These are phyloP conservation scores for Paecilomyces variotii DNA, from an alignment of 2,329 filamentous ascomycete species.

Conservation along the genomic window DNA sequence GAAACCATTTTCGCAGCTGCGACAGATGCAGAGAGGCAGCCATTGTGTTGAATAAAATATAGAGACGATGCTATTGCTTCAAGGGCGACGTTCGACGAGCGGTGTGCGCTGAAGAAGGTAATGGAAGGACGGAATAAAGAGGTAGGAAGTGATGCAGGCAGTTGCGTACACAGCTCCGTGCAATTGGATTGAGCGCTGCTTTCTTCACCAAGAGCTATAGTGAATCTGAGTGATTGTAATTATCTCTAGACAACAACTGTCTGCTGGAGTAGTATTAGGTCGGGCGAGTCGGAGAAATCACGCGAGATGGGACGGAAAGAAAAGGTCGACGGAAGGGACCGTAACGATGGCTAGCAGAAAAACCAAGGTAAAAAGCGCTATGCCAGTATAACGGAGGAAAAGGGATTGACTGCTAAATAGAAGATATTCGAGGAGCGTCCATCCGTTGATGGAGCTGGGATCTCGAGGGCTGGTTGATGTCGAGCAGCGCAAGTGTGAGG, in stretches of 20 bases:
- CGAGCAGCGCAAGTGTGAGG: not conserved
- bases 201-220: not conserved
- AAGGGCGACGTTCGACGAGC: not conserved
- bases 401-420: not conserved
- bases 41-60: conserved; percentile 17
- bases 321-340: not conserved
- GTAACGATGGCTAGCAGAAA: not conserved
- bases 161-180: not conserved
- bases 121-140: not conserved
- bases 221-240: not conserved
- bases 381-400: not conserved
- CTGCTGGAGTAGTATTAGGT: not conserved
- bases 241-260: not conserved
- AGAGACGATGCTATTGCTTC: not conserved
- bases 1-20: conserved; percentile 63
- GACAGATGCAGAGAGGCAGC: conserved; percentile 51
- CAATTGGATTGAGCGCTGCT: not conserved
- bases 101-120: not conserved
- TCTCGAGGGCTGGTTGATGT: not conserved
- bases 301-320: conserved; percentile 1
- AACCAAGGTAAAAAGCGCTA: not conserved
- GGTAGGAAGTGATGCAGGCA: not conserved
- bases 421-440: not conserved
- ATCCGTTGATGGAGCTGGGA: not conserved
- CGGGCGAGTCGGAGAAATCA: not conserved